phyloP scores from a whole-genome alignment of 2,329 filamentous ascomycete species.

The Macrophomina tecta region DNA sequence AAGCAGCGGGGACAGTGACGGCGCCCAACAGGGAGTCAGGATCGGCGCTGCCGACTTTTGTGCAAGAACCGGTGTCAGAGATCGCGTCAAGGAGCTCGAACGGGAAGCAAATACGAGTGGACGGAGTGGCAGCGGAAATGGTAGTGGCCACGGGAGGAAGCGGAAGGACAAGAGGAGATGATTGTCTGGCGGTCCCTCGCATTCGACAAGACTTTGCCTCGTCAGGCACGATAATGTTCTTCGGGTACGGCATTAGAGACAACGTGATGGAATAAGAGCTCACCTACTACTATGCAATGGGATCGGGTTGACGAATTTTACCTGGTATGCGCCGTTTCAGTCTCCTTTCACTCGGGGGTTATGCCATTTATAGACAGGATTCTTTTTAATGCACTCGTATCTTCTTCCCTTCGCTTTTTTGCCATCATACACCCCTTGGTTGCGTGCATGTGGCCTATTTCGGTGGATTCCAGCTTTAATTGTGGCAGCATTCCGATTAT shows the following conservation, averaged over 20 bases:
- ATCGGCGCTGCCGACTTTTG: background rate
- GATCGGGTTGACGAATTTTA: background rate
- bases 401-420: background rate
- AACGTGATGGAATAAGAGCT: background rate
- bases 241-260: background rate
- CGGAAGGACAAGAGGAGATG: slow-evolving; percentile 15
- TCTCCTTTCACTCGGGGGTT: background rate
- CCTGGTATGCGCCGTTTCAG: background rate
- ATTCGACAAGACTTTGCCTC: background rate
- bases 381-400: background rate
- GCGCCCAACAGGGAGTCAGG: slow-evolving; percentile 1
- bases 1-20: slow-evolving; percentile 22
- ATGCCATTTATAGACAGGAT: background rate
- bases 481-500: too few relatives aligned
- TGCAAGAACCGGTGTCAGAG: slow-evolving; percentile 1
- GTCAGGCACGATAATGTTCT: background rate
- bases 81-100: slow-evolving; percentile 12
- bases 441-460: too few relatives aligned
- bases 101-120: slow-evolving; percentile 19
- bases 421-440: too few relatives aligned
- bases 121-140: slow-evolving; percentile 9
- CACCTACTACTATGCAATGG: background rate
- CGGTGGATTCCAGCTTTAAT: too few relatives aligned
- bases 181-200: background rate
- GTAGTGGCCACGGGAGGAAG: slow-evolving; percentile 12